Conservation (phyloP, 176 grass and related monocot genomes). For the barley (Hordeum vulgare) region DNA sequence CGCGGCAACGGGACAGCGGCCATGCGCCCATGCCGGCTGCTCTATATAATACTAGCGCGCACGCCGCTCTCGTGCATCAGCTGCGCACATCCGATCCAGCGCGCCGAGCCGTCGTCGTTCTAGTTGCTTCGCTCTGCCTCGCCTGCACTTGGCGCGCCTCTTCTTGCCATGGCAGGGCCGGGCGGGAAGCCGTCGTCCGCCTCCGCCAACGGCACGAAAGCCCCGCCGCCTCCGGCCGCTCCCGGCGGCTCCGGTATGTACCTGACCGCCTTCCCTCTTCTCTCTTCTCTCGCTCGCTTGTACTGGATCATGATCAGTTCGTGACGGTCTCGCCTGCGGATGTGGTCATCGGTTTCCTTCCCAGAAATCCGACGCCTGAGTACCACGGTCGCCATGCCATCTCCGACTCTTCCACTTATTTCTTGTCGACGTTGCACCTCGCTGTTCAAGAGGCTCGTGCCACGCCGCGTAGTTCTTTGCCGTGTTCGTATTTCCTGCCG, state of each 20-base stretch:
- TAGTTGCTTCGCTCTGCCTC: background rate
- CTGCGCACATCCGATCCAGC: background rate
- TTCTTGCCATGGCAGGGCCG: constrained; percentile 3
- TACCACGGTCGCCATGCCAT: background rate
- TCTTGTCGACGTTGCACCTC: no score
- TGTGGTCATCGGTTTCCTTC: background rate
- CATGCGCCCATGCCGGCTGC: background rate
- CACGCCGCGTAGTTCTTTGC: background rate
- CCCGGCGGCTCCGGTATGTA: constrained; percentile 21
- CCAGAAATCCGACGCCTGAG: background rate
- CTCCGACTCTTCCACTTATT: background rate
- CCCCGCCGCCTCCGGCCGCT: background rate
- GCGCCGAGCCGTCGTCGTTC: background rate
- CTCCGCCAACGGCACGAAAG: background rate
- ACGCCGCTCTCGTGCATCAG: background rate
- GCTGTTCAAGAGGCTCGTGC: no score
- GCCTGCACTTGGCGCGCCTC: background rate
- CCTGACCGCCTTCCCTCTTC: background rate
- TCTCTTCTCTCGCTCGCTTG: background rate
- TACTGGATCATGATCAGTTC: background rate
- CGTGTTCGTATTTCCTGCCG: background rate
- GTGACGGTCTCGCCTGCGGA: background rate
- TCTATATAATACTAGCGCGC: background rate
- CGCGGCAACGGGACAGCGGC: background rate
- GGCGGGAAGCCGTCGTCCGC: background rate